Percentiles rank a stretch among this genome's conserved stretches.
Conservation (phyloP, 2,329 filamentous ascomycete species). For the Fusarium citri region DNA sequence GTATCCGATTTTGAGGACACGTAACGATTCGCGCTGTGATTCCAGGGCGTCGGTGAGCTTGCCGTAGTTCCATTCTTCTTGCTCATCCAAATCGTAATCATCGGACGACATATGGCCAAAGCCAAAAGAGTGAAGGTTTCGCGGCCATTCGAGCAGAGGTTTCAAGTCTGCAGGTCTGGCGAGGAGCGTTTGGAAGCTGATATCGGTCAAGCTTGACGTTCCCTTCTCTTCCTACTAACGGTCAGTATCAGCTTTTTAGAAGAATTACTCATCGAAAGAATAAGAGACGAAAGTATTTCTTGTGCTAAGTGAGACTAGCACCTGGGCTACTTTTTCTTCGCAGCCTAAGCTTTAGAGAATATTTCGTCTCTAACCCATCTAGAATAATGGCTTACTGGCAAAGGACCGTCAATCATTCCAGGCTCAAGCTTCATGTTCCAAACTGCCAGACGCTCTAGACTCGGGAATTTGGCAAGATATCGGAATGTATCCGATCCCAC, state of each 20-base stretch:
- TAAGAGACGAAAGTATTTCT: background rate
- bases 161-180: background rate
- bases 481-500: background rate
- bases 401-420: background rate
- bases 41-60: background rate
- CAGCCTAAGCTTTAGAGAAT: too few relatives aligned
- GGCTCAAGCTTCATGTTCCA: background rate
- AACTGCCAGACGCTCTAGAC: background rate
- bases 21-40: background rate
- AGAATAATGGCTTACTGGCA: background rate
- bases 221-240: background rate
- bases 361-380: too few relatives aligned
- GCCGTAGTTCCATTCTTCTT: background rate
- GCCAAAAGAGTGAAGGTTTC: background rate
- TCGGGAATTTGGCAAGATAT: background rate
- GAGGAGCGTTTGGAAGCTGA: background rate
- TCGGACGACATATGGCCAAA: background rate
- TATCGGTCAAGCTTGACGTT: background rate
- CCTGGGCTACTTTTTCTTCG: accelerated
- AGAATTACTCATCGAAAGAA: background rate
- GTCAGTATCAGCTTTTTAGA: background rate
- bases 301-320: too few relatives aligned
- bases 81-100: background rate
- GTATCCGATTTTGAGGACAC: background rate
- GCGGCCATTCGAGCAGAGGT: background rate